These are phyloP conservation scores for Eremomyces bilateralis DNA, from an alignment of 495 filamentous ascomycete genomes.

Conservation along the genomic window DNA sequence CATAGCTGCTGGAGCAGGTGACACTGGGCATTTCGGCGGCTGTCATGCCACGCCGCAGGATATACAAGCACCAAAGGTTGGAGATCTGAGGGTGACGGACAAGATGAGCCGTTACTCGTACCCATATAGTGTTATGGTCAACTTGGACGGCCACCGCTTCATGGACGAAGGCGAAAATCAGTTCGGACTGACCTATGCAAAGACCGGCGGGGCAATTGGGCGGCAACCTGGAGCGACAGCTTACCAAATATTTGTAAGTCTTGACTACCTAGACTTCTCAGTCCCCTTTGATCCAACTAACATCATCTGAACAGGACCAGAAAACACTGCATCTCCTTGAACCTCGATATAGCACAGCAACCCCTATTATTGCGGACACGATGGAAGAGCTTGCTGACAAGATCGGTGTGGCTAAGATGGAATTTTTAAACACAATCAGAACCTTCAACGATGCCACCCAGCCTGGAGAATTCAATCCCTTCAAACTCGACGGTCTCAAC, in stretches of 20 bases:
- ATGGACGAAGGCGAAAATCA: slow-evolving; percentile 46
- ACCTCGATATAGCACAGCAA: background rate
- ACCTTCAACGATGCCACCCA: slow-evolving; percentile 31
- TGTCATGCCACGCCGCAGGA: background rate
- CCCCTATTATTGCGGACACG: slow-evolving; percentile 25
- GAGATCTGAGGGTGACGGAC: slow-evolving; percentile 26
- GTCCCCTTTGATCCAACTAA: too few relatives aligned
- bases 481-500: slow-evolving; percentile 30
- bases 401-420: slow-evolving; percentile 22
- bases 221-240: background rate
- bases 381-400: slow-evolving; percentile 22
- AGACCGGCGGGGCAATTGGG: background rate
- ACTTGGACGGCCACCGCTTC: slow-evolving; percentile 31
- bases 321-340: background rate
- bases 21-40: slow-evolving; percentile 32
- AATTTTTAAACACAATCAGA: slow-evolving; percentile 26
- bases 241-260: background rate
- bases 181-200: slow-evolving; percentile 7
- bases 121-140: slow-evolving; percentile 39
- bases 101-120: slow-evolving; percentile 35
- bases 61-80: background rate
- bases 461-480: slow-evolving; percentile 27
- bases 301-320: too few relatives aligned
- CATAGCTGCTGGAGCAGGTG: slow-evolving; percentile 25
- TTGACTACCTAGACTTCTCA: too few relatives aligned